Evolutionary conservation across 805 yeast genomes (phyloP).

Genomic region (Saturnispora bothae): DNA sequence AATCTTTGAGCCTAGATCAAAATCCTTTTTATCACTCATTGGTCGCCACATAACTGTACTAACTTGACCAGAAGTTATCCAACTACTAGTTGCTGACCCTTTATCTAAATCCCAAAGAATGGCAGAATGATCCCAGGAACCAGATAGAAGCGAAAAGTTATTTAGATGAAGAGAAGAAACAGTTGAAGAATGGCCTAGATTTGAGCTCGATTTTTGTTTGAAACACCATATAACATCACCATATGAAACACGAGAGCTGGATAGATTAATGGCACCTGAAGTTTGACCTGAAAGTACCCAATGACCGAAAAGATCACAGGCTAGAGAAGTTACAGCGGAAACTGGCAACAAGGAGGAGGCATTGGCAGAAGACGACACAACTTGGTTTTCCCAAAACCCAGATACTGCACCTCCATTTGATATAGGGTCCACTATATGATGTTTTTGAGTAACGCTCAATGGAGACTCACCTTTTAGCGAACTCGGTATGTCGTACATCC

Average conservation of each 20-base stretch:
- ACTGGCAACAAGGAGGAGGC: constrained; percentile 48
- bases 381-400: constrained; percentile 95
- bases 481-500: constrained; percentile 79
- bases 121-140: constrained; percentile 82
- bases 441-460: constrained; percentile 83
- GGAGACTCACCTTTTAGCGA: constrained; percentile 82
- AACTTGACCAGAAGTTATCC: constrained; percentile 63
- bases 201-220: too few species aligned
- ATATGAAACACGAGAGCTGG: neutral
- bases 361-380: constrained; percentile 35
- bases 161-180: too few species aligned
- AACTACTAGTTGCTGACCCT: constrained; percentile 44
- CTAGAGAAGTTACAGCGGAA: constrained; percentile 83
- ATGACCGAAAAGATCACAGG: constrained; percentile 68
- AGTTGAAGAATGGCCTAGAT: too few species aligned
- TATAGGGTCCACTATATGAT: constrained; percentile 77
- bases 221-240: neutral
- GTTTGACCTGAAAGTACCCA: constrained; percentile 80
- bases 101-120: constrained; percentile 79
- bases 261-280: constrained; percentile 73
- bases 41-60: constrained; percentile 70
- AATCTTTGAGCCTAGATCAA: too few species aligned
- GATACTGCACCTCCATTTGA: constrained; percentile 72
- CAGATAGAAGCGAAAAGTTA: too few species aligned
- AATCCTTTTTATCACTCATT: constrained; percentile 30